phyloP scores from a whole-genome alignment of 2,329 filamentous ascomycete genomes.

The Annulohypoxylon truncatum region DNA sequence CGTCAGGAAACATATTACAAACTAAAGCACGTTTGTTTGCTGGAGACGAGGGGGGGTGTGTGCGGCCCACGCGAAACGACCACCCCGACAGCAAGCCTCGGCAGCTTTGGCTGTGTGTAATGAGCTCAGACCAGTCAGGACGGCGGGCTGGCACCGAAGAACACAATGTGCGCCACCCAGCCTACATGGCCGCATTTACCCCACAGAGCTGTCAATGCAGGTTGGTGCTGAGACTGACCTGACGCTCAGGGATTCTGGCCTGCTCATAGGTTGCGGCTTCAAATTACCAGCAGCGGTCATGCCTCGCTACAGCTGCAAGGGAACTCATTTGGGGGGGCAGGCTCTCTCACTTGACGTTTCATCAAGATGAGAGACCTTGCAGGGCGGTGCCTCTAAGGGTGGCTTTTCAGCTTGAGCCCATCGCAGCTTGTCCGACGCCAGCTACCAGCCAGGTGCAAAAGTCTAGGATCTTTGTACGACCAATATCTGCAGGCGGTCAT shows the following conservation, averaged over 20 bases:
- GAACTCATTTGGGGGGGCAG: slow-evolving; percentile 26
- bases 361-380: slow-evolving; percentile 35
- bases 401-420: slow-evolving; percentile 27
- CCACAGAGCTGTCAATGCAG: slow-evolving; percentile 46
- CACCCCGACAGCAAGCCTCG: slow-evolving; percentile 3
- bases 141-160: slow-evolving; percentile 14
- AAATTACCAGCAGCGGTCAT: slow-evolving; percentile 36
- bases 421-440: slow-evolving; percentile 24
- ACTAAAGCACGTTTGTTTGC: slow-evolving; percentile 18
- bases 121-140: slow-evolving; percentile 20
- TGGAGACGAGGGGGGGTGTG: background rate
- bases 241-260: slow-evolving; percentile 30
- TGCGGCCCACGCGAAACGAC: slow-evolving; percentile 8
- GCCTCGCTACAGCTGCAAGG: slow-evolving; percentile 36
- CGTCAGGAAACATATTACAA: slow-evolving; percentile 2
- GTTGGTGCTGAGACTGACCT: slow-evolving; percentile 42
- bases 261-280: slow-evolving; percentile 35
- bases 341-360: slow-evolving; percentile 29
- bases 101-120: slow-evolving; percentile 8
- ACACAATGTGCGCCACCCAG: slow-evolving; percentile 28
- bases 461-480: slow-evolving; percentile 33
- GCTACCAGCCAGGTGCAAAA: slow-evolving; percentile 19
- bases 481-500: slow-evolving; percentile 27
- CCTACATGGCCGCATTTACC: slow-evolving; percentile 40
- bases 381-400: slow-evolving; percentile 16